Evolutionary conservation across 106 monocot genomes (phyloP), one percentile per base, ranked within the genome.

Genomic region (Allium cepa): DNA sequence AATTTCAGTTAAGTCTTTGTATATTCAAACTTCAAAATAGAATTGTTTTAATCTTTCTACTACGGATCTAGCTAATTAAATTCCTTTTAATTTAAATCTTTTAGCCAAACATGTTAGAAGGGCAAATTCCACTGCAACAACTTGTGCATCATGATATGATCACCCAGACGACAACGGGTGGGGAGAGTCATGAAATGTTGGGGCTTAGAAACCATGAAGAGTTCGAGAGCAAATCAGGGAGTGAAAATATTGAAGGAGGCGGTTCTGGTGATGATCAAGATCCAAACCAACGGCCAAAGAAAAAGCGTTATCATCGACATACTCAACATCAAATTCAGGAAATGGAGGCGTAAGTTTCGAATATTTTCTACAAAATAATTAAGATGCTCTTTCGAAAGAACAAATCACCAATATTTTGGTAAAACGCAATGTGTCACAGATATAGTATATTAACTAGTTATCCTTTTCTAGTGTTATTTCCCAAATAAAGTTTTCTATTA

Each of bases 241-340:
- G 97, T 45, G 97, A 97, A 48, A 97, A 97, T 69, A 64, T 84
- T 10, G 97, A 92, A 51, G 82, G 82, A 4, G 36, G 36, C 36
- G 78, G 74, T 53, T 92, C 92, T 53, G 92, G 84, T 0, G 92
- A 97, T 7, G 97, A 97, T 46, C 89, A 81, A 60, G 97, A 92
- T 53, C 82, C 76, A 3, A 82, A 77, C 67, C 76, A 82, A 66
- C 80, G 79, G 11, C 84, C 86, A 1, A 71, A 59, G 49, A 97
- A 89, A 84, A 97, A 97, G 78, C 77, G 92, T 4, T 97, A 97
- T 64, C 97, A 97, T 73, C 86, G 97, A 46, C 97, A 97, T 80
- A 97, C 92, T 8, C 92, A 86, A 48, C 92, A 92, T 60, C 97
- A 97, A 74, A 97, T 97, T 69, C 97, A 97, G 70, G 97, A 92